Evolutionary conservation across 768 basidiomycete species (phyloP).

Genomic region (Mycena alexandri): DNA sequence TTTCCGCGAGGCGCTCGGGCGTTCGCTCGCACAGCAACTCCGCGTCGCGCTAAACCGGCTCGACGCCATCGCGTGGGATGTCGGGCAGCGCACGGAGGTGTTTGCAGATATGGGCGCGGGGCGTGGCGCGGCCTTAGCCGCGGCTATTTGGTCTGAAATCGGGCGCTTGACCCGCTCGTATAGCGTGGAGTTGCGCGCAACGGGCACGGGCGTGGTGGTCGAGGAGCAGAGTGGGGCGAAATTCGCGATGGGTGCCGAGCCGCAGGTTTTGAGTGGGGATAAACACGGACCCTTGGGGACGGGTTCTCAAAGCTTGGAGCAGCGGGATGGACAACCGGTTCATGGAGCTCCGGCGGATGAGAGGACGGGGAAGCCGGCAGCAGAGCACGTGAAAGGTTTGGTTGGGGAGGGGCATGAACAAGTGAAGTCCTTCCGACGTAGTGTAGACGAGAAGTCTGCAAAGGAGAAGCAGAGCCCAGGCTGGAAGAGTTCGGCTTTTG

Average conservation of each 20-base stretch:
- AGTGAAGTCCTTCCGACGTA: constrained; percentile 58
- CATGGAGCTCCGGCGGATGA: constrained; percentile 38
- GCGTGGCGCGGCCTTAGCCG: constrained; percentile 61
- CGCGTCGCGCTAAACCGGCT: constrained; percentile 62
- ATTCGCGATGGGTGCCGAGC: constrained; percentile 80
- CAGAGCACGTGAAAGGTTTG: constrained; percentile 43
- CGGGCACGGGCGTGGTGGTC: constrained; percentile 74
- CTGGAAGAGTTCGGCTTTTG: constrained; percentile 66
- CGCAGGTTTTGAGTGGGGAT: constrained; percentile 76
- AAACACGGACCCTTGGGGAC: constrained; percentile 77
- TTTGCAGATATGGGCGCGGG: constrained; percentile 74
- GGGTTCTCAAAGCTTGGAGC: constrained; percentile 56
- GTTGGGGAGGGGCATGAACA: constrained; percentile 51
- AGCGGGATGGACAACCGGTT: constrained; percentile 48
- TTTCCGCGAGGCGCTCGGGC: constrained; percentile 72
- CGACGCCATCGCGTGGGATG: constrained; percentile 72
- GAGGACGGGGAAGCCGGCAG: constrained; percentile 38
- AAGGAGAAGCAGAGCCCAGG: constrained; percentile 54
- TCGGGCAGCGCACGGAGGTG: constrained; percentile 68
- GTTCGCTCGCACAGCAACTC: constrained; percentile 68
- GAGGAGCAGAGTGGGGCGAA: constrained; percentile 55
- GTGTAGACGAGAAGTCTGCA: constrained; percentile 55
- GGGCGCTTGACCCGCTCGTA: constrained; percentile 64
- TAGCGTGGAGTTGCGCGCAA: constrained; percentile 59
- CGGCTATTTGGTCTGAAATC: constrained; percentile 78